These are phyloP conservation scores for Mytilinidion resinicola DNA, from an alignment of 495 filamentous ascomycete genomes.

Conservation along the genomic window DNA sequence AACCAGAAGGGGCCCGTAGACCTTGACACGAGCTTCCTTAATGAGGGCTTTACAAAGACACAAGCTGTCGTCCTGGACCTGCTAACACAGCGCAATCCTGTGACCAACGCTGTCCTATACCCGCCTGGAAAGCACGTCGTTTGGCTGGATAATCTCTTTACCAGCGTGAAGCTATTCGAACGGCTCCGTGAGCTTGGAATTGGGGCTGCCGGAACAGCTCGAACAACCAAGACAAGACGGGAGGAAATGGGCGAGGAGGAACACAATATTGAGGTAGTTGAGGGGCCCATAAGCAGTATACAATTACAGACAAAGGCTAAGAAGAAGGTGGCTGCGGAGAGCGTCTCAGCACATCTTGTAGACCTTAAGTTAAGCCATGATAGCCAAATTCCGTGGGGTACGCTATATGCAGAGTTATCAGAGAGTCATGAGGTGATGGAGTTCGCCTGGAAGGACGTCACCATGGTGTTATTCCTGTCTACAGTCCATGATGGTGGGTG, in stretches of 20 bases:
- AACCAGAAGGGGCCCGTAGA: neutral
- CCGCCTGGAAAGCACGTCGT: neutral
- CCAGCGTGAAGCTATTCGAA: neutral
- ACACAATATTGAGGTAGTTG: slow-evolving; percentile 3
- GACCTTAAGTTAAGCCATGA: neutral
- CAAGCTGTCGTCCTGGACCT: too few species aligned
- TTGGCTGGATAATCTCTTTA: slow-evolving; percentile 9
- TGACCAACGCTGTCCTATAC: neutral
- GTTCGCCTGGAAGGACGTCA: too few species aligned
- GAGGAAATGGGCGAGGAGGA: neutral
- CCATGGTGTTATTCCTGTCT: too few species aligned
- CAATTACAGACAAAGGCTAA: too few species aligned
- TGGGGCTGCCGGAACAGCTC: too few species aligned
- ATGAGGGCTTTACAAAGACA: too few species aligned
- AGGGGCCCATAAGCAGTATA: neutral
- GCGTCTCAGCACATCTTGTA: neutral
- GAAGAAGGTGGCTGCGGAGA: neutral
- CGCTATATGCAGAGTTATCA: too few species aligned
- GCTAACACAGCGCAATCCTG: neutral
- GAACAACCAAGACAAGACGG: too few species aligned
- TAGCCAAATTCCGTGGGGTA: too few species aligned
- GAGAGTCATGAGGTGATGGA: too few species aligned
- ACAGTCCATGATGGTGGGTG: too few species aligned
- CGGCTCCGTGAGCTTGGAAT: neutral
- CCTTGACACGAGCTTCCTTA: neutral